Evolutionary conservation across 176 grass and related monocot species (phyloP).

Genomic region (Hordeum marinum): DNA sequence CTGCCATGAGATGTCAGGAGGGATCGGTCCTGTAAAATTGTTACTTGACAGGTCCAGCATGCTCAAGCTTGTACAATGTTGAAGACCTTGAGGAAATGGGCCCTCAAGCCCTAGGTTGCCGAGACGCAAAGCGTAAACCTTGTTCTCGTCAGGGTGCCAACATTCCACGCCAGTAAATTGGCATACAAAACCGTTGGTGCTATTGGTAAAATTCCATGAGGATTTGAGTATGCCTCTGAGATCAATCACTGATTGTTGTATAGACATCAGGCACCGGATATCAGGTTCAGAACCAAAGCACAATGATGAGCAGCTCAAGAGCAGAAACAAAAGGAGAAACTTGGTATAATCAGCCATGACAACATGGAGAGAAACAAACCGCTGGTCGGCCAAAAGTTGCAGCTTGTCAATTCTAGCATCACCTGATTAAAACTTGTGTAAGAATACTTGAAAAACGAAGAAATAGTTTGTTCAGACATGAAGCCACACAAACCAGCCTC

Average conservation of each 20-base stretch:
- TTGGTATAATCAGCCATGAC: background rate
- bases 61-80: constrained; percentile 6
- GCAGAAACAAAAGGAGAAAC: constrained; percentile 8
- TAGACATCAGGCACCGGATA: background rate
- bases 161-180: background rate
- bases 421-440: background rate
- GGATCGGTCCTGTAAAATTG: constrained; percentile 26
- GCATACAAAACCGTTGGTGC: background rate
- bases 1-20: constrained; percentile 19
- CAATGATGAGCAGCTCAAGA: background rate
- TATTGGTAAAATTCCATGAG: background rate
- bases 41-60: constrained; percentile 38
- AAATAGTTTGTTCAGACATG: background rate
- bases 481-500: background rate
- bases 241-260: background rate
- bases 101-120: constrained; percentile 42
- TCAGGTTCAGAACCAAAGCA: constrained; percentile 8
- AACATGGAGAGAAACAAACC: background rate
- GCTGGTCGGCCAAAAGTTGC: background rate
- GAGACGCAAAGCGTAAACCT: background rate
- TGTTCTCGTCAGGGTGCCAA: background rate
- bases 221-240: background rate
- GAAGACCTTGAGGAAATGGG: constrained; percentile 30
- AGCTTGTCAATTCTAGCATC: background rate
- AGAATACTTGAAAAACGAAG: background rate